Percentiles rank a stretch among this genome's conserved stretches.
Conservation (phyloP, 2,329 filamentous ascomycete genomes). For the Exophiala mesophila region DNA sequence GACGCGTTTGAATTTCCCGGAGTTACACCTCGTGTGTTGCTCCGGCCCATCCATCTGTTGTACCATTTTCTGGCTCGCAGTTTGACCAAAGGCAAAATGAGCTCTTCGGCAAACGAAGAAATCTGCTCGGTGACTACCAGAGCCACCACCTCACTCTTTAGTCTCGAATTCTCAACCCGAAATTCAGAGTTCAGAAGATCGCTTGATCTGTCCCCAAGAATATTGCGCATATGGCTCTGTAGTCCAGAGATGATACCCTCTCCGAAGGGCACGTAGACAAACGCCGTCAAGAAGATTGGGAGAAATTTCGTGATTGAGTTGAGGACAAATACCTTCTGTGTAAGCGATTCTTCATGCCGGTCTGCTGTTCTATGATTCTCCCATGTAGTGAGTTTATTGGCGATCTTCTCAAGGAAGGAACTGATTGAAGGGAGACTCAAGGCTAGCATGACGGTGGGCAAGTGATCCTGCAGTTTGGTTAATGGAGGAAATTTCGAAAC, state of each 20-base stretch:
- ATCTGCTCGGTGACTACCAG: slow-evolving; percentile 1
- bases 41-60: neutral
- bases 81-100: neutral
- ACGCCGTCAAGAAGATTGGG: neutral
- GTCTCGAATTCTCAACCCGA: neutral
- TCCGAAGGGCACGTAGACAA: slow-evolving; percentile 3
- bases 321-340: slow-evolving; percentile 2
- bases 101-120: slow-evolving; percentile 1
- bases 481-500: neutral
- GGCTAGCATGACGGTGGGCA: slow-evolving; percentile 1
- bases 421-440: neutral
- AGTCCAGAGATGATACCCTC: neutral
- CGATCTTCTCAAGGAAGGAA: neutral
- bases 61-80: slow-evolving; percentile 1
- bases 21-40: neutral
- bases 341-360: neutral
- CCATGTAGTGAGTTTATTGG: neutral
- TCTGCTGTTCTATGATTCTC: slow-evolving; percentile 1
- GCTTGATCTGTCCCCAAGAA: neutral
- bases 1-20: neutral
- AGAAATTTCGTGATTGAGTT: neutral
- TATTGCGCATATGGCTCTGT: neutral
- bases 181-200: neutral
- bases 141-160: neutral
- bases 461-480: neutral